A percentile compares a stretch with the other conserved stretches of the same genome.
phyloP scores from a whole-genome alignment of 257 asterid species.

The Buddleja alternifolia region DNA sequence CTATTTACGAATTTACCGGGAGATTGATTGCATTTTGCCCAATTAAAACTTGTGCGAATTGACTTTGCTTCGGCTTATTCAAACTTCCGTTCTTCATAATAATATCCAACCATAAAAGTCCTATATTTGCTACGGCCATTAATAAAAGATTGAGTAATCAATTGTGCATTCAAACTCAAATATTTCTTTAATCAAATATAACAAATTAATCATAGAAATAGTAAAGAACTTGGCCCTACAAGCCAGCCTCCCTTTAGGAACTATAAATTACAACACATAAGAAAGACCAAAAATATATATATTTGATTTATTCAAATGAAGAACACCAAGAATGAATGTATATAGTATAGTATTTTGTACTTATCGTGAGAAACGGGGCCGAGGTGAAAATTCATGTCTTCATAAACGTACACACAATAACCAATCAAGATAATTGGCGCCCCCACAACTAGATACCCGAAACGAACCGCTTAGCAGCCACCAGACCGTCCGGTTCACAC shows the following conservation, averaged over 20 bases:
- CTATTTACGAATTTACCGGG: too few species aligned
- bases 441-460: slow-evolving; percentile 35
- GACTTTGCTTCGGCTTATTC: too few species aligned
- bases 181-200: not conserved
- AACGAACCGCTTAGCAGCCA: slow-evolving; percentile 22
- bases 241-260: slow-evolving; percentile 22
- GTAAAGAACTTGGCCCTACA: not conserved
- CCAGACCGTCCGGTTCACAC: slow-evolving; percentile 21
- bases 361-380: slow-evolving; percentile 18
- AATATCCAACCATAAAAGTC: not conserved
- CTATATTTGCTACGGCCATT: not conserved
- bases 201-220: not conserved
- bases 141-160: not conserved
- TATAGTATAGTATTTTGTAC: not conserved
- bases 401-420: slow-evolving; percentile 13
- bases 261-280: not conserved
- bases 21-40: too few species aligned
- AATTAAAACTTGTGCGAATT: too few species aligned
- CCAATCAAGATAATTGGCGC: slow-evolving; percentile 18
- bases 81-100: too few species aligned
- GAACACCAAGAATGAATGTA: not conserved
- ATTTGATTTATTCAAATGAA: not conserved
- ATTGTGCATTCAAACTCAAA: not conserved
- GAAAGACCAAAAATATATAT: not conserved
- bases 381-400: not conserved